phyloP scores from a whole-genome alignment of 495 filamentous ascomycete species.

The Penicillium steckii region DNA sequence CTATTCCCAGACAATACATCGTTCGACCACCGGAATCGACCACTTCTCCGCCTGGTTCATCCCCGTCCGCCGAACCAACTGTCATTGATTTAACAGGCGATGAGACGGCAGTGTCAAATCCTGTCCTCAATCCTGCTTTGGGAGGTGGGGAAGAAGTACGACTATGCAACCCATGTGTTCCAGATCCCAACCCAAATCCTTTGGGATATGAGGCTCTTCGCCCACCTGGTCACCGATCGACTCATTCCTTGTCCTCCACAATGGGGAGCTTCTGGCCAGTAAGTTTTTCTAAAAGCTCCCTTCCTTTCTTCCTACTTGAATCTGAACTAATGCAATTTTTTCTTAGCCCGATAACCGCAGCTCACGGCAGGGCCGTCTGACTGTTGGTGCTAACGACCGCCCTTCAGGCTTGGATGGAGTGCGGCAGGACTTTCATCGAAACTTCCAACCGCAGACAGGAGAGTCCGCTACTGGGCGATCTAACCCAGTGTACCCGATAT shows the following conservation, averaged over 20 bases:
- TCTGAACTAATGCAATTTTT: not conserved
- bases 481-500: not conserved
- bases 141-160: conserved; percentile 84
- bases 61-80: conserved; percentile 17
- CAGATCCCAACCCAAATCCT: conserved; percentile 81
- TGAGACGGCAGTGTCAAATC: conserved; percentile 18
- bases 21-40: conserved; percentile 70
- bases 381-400: conserved; percentile 5
- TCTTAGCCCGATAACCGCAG: not conserved
- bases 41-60: conserved; percentile 14
- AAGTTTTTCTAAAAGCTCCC: not conserved
- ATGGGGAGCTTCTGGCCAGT: conserved; percentile 13
- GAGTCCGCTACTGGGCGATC: not conserved
- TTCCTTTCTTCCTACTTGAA: not conserved
- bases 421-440: not conserved
- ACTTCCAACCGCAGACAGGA: not conserved
- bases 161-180: conserved; percentile 92
- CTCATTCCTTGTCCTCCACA: conserved; percentile 22
- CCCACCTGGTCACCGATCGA: conserved; percentile 22
- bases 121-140: conserved; percentile 51
- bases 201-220: conserved; percentile 29
- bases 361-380: conserved; percentile 18
- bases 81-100: conserved; percentile 46
- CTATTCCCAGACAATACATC: conserved; percentile 88
- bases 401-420: not conserved